Evolutionary conservation across 345 rosid species (phyloP).

Genomic region (Balakata baccata): DNA sequence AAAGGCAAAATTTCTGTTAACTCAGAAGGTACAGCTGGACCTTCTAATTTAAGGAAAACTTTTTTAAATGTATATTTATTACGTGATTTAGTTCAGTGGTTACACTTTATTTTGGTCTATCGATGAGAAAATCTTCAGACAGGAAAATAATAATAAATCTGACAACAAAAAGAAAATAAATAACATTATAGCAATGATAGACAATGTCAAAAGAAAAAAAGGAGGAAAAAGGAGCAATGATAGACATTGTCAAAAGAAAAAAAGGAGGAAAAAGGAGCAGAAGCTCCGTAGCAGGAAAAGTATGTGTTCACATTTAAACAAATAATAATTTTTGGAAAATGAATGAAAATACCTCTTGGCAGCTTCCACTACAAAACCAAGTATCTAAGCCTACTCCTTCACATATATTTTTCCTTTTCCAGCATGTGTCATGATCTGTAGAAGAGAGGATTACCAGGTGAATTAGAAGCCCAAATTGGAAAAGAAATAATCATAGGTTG

Average conservation of each 20-base stretch:
- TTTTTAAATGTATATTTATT: background rate
- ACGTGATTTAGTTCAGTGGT: background rate
- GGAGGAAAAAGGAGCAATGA: background rate
- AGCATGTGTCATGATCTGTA: constrained; percentile 76
- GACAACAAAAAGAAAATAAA: background rate
- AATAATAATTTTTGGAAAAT: background rate
- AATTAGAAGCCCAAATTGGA: constrained; percentile 15
- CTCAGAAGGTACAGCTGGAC: background rate
- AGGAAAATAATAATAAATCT: background rate
- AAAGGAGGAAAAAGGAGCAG: background rate
- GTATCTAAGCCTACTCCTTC: constrained; percentile 44
- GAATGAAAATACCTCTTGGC: constrained; percentile 58
- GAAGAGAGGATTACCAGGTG: constrained; percentile 18
- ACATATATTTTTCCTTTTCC: constrained; percentile 32
- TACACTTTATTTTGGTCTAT: background rate
- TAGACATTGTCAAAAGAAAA: background rate
- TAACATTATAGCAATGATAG: background rate
- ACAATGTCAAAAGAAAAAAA: background rate
- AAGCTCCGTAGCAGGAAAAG: background rate
- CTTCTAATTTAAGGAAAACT: background rate
- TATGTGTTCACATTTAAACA: background rate
- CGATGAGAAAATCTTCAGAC: background rate
- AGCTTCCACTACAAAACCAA: constrained; percentile 67
- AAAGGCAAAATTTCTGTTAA: background rate
- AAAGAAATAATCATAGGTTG: constrained; percentile 6